Conservation (phyloP, 176 grass and related monocot species). For the Oryza coarctata region DNA sequence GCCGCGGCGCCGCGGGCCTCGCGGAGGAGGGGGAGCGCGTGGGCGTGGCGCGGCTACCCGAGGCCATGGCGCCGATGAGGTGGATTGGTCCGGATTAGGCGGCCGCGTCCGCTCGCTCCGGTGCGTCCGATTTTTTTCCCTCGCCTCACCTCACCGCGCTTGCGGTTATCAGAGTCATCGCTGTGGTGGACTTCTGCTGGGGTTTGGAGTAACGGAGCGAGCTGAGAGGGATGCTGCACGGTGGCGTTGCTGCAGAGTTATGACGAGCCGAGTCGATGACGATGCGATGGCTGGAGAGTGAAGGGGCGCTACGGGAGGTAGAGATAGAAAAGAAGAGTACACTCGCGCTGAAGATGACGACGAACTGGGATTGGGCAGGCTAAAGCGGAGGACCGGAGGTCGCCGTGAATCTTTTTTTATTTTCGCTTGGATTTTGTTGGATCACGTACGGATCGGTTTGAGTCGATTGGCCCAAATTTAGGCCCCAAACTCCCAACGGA, state of each 20-base stretch:
- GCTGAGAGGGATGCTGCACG: conserved; percentile 22
- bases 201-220: conserved; percentile 16
- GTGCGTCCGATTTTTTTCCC: conserved; percentile 17
- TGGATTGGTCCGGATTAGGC: conserved; percentile 25
- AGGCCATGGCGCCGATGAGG: conserved; percentile 50
- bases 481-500: no score
- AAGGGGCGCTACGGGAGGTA: not conserved
- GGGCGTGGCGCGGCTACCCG: conserved; percentile 58
- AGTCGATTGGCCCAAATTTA: not conserved
- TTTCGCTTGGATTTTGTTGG: not conserved
- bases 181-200: not conserved
- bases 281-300: conserved; percentile 36
- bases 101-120: conserved; percentile 14
- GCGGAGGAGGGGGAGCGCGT: conserved; percentile 41
- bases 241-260: not conserved
- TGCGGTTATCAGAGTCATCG: conserved; percentile 25
- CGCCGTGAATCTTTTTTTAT: not conserved
- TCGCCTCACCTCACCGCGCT: conserved; percentile 25
- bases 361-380: conserved; percentile 6
- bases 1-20: conserved; percentile 42
- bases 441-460: not conserved
- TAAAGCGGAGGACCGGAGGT: not conserved
- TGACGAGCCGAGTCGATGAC: conserved; percentile 24
- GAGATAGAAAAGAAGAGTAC: conserved; percentile 1
- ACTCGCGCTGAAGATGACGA: conserved; percentile 33